phyloP scores from a whole-genome alignment of 2,329 filamentous ascomycete genomes.

The Xylariomycetidae sp. region DNA sequence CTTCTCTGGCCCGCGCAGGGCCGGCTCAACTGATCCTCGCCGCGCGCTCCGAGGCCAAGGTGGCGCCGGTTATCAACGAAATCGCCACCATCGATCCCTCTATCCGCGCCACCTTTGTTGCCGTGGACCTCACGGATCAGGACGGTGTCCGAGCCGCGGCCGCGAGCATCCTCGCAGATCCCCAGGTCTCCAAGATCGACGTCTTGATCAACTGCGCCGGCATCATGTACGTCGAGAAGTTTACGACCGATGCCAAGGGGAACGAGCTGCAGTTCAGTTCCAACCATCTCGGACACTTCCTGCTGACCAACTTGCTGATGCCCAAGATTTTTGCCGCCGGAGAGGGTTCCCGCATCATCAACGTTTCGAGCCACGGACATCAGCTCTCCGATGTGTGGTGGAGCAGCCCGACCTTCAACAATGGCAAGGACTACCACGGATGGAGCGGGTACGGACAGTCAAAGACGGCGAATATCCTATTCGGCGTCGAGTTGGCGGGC shows the following conservation, averaged over 20 bases:
- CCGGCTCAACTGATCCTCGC: not conserved
- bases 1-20: not conserved
- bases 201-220: constrained; percentile 1
- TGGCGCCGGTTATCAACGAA: not conserved
- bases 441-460: constrained; percentile 4
- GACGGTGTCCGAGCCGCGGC: not conserved
- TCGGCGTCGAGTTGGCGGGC: constrained; percentile 1
- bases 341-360: not conserved
- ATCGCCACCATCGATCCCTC: not conserved
- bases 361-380: not conserved
- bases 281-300: constrained; percentile 4
- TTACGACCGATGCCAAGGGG: constrained; percentile 1
- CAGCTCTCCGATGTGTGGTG: not conserved
- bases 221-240: constrained; percentile 1
- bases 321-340: not conserved
- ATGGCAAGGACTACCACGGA: not conserved
- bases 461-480: constrained; percentile 6
- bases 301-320: constrained; percentile 1
- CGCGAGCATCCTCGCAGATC: not conserved
- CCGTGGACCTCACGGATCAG: not conserved
- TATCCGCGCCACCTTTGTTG: not conserved
- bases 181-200: not conserved
- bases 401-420: not conserved
- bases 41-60: not conserved
- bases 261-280: constrained; percentile 4